phyloP scores from a whole-genome alignment of 495 filamentous ascomycete genomes.

The Xylaria scruposa region DNA sequence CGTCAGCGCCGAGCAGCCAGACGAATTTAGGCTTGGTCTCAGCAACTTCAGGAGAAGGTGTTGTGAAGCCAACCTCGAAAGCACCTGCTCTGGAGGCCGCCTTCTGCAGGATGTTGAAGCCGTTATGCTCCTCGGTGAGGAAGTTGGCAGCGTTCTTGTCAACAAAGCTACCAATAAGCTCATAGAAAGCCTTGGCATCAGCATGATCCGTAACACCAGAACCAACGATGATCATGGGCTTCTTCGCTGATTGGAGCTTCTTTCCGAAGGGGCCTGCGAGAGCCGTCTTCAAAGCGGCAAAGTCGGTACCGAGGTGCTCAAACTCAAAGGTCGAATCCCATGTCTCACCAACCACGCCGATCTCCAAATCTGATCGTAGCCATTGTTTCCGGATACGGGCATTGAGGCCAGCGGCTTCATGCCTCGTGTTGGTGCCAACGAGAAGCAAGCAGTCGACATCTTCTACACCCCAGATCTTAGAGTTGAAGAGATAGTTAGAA shows the following conservation, averaged over 20 bases:
- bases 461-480: slow-evolving; percentile 89
- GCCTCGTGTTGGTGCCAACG: slow-evolving; percentile 90
- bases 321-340: slow-evolving; percentile 95
- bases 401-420: slow-evolving; percentile 93
- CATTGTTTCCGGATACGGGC: slow-evolving; percentile 97
- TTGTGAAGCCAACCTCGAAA: slow-evolving; percentile 93
- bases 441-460: slow-evolving; percentile 92
- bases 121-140: slow-evolving; percentile 90
- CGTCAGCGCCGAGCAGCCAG: slow-evolving; percentile 96
- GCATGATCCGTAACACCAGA: slow-evolving; percentile 86
- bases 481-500: slow-evolving; percentile 96
- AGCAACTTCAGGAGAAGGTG: slow-evolving; percentile 77
- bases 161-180: slow-evolving; percentile 84
- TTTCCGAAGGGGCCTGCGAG: slow-evolving; percentile 89
- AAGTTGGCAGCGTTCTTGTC: slow-evolving; percentile 92
- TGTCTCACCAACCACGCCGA: slow-evolving; percentile 88
- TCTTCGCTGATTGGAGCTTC: slow-evolving; percentile 85
- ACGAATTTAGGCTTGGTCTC: slow-evolving; percentile 88
- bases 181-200: slow-evolving; percentile 91
- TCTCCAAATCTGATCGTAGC: slow-evolving; percentile 90
- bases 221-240: slow-evolving; percentile 94
- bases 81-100: slow-evolving; percentile 89
- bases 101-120: slow-evolving; percentile 94
- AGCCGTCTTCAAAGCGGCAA: slow-evolving; percentile 78
- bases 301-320: slow-evolving; percentile 82